Percentiles rank a stretch among this genome's conserved stretches.
Evolutionary conservation across 495 filamentous ascomycete genomes (phyloP).

Genomic region (Aeminium ludgeri): DNA sequence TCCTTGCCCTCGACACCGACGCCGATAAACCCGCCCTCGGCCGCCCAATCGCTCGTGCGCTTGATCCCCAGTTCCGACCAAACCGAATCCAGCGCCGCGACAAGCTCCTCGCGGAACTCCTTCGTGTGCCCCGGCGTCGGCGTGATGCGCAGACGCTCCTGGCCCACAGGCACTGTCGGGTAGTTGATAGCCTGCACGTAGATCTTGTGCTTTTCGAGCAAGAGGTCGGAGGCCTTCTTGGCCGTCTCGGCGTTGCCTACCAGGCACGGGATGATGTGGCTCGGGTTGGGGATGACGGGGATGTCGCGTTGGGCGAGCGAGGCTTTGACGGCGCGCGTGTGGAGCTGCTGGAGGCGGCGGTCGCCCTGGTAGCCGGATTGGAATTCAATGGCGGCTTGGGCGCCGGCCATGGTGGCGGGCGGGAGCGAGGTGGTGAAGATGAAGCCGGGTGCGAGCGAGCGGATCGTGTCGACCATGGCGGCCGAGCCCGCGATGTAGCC

Average conservation of each 20-base stretch:
- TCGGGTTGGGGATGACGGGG: conserved; percentile 96
- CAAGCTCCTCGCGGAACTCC: conserved; percentile 65
- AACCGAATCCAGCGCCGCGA: conserved; percentile 69
- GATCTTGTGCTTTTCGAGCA: conserved; percentile 73
- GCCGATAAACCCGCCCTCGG: conserved; percentile 79
- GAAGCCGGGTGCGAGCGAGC: conserved; percentile 89
- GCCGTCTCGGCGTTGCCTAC: conserved; percentile 92
- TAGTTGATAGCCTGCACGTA: conserved; percentile 99
- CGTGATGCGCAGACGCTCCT: conserved; percentile 88
- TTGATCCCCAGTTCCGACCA: conserved; percentile 82
- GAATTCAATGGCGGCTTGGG: conserved; percentile 80
- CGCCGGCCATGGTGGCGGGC: conserved; percentile 92
- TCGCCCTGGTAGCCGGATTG: conserved; percentile 68
- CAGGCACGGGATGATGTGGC: conserved; percentile 84
- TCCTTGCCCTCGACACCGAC: conserved; percentile 55
- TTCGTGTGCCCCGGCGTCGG: conserved; percentile 83
- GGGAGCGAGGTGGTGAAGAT: conserved; percentile 97
- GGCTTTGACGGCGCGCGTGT: conserved; percentile 83
- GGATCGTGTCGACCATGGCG: conserved; percentile 83
- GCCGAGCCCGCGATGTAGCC: conserved; percentile 89
- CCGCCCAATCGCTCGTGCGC: conserved; percentile 78
- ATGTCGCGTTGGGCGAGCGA: conserved; percentile 60
- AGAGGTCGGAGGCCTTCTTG: conserved; percentile 72
- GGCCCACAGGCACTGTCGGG: conserved; percentile 87
- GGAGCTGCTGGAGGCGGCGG: conserved; percentile 78